Percentiles rank a stretch among this genome's conserved stretches.
These are phyloP conservation scores for Ogataea ramenticola DNA, from an alignment of 805 yeast species.

Conservation along the genomic window DNA sequence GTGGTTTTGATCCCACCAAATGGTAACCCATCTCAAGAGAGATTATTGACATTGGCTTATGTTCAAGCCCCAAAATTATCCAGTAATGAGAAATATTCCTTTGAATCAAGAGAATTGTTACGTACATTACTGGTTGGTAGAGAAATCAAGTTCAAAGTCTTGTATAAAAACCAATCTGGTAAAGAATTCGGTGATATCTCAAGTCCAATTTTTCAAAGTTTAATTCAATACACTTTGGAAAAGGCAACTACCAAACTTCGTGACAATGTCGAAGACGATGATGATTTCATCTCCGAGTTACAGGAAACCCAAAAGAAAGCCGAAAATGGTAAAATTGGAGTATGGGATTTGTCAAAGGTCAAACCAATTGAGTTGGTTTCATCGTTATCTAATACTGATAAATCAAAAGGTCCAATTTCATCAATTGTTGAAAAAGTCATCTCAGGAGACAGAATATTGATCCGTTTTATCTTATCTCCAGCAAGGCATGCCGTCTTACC, in stretches of 20 bases:
- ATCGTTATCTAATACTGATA: constrained; percentile 25
- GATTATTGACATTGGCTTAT: constrained; percentile 56
- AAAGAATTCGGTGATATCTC: constrained; percentile 69
- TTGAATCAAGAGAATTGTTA: constrained; percentile 53
- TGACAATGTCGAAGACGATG: constrained; percentile 44
- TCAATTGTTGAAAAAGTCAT: constrained; percentile 71
- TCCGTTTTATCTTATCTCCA: constrained; percentile 43
- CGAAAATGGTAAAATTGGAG: constrained; percentile 38
- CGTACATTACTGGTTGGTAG: constrained; percentile 61
- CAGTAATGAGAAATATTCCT: constrained; percentile 40
- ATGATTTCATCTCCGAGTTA: constrained; percentile 23
- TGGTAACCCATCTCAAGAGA: constrained; percentile 46
- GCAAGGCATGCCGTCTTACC: constrained; percentile 51
- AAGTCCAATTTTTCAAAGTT: constrained; percentile 54
- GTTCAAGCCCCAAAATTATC: constrained; percentile 50
- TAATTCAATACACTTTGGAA: constrained; percentile 46
- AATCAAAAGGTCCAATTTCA: constrained; percentile 32
- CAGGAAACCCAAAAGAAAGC: constrained; percentile 44
- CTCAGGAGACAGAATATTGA: constrained; percentile 70
- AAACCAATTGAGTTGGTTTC: constrained; percentile 18
- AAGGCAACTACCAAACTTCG: constrained; percentile 60
- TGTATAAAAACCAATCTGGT: constrained; percentile 44
- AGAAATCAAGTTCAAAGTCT: constrained; percentile 49
- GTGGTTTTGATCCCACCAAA: constrained; percentile 49
- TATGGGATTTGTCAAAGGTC: constrained; percentile 37